phyloP scores from a whole-genome alignment of 352 stramenopile genomes.

The Achlya hypogyna region DNA sequence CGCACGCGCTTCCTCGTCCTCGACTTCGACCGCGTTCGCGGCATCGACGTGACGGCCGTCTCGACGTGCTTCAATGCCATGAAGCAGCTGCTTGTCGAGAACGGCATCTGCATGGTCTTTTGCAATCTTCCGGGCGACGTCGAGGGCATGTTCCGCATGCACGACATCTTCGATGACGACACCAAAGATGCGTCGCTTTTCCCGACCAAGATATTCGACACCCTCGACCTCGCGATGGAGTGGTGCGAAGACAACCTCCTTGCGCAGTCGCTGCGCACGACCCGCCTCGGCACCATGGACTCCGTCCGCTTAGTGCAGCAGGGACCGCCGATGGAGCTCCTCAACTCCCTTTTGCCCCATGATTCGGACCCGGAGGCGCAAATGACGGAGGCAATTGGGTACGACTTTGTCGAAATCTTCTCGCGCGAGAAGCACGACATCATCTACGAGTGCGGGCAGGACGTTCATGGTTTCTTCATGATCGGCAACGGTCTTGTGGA shows the following conservation, averaged over 20 bases:
- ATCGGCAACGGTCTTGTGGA: conserved; percentile 79
- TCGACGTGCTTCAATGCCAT: conserved; percentile 82
- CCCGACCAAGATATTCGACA: conserved; percentile 72
- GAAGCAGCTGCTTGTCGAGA: conserved; percentile 66
- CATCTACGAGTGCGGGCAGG: conserved; percentile 52
- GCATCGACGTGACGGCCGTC: conserved; percentile 83
- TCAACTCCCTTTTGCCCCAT: conserved; percentile 55
- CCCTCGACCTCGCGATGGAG: conserved; percentile 71
- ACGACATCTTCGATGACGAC: conserved; percentile 69
- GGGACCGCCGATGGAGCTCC: conserved; percentile 39
- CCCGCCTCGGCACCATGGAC: conserved; percentile 30
- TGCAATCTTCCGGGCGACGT: conserved; percentile 54
- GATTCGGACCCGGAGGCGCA: conserved; percentile 19
- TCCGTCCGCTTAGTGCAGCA: conserved; percentile 26
- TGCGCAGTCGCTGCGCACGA: conserved; percentile 52
- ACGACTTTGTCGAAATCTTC: conserved; percentile 55
- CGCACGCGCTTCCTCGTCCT: conserved; percentile 82
- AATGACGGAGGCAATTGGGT: conserved; percentile 52
- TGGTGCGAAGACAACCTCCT: conserved; percentile 83
- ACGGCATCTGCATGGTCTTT: conserved; percentile 71
- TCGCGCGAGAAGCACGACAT: conserved; percentile 52
- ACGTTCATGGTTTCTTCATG: conserved; percentile 67
- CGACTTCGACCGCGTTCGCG: conserved; percentile 82
- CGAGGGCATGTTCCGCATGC: conserved; percentile 61
- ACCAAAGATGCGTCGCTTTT: conserved; percentile 28